Base-by-base conservation (phyloP, 176 grass and related monocot species). In the Zea mays region DNA sequence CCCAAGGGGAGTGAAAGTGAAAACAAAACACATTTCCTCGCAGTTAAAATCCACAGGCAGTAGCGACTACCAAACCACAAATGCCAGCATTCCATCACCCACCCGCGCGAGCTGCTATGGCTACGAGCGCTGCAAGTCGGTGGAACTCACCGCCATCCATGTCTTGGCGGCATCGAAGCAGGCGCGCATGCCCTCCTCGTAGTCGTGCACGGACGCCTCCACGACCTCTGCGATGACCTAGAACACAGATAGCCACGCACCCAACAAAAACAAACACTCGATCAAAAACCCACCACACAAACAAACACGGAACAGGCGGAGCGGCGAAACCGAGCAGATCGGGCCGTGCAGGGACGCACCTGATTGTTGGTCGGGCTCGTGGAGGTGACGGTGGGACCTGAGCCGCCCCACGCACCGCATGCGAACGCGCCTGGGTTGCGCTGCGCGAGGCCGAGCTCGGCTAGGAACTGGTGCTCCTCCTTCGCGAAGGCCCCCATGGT, bases 381-480 rank as follows among this genome's bases (percentile, higher is more conserved):
- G 46, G 96, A 83, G 11, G 80, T 46, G 57, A 92, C 58, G 62
- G 54, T 62, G 60, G 92, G 83, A 16, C 92, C 92, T 10, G 69
- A 85, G 83, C 87, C 90, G 51, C 75, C 89, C 96, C 96, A 99
- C 14, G 71, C 67, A 36, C 96, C 96, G 79, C 83, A 79, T 19
- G 79, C 78, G 85, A 83, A 99, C 73, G 89, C 85, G 4, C 92
- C 96, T 3, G 75, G 77, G 60, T 92, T 99, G 83, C 96, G 92
- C 71, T 86, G 81, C 11, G 85, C 74, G 67, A 99, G 89, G 83
- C 92, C 87, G 46, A 99, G 96, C 85, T 99, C 90, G 48, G 92
- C 85, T 78, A 99, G 96, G 83, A 99, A 99, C 85, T 95, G 87
- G 87, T 92, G 89, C 70, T 92, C 96, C 88, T 87, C 69, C 65